Base-by-base conservation (phyloP, 768 basidiomycete species). In the Paxillus ammoniavirescens region DNA sequence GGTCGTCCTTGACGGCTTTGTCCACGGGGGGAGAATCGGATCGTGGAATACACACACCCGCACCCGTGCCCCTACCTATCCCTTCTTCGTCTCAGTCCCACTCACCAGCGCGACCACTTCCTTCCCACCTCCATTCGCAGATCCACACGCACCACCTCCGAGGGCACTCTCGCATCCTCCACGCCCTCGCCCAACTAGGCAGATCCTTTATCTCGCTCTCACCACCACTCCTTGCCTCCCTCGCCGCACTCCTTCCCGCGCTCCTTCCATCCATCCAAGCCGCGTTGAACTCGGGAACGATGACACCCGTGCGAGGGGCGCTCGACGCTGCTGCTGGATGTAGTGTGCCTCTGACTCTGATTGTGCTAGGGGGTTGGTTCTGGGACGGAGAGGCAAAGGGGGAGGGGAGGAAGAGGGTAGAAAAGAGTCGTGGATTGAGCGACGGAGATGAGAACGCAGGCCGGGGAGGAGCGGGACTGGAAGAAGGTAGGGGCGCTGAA, bases 311-410 rank as follows among this genome's bases (percentile, higher is more conserved):
- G 55, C 88, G 83, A 61, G 81, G 84, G 28, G 87, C 91, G 0
- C 69, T 94, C 46, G 76, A 73, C 2, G 72, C 75, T 12, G 84
- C 87, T 1, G 91, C 93, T 1, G 83, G 78, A 55, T 92, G 91
- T 55, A 86, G 87, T 9, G 87, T 98, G 55, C 96, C 95, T 0
- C 65, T 98, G 26, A 98, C 95, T 2, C 75, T 97, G 23, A 79
- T 98, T 52, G 93, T 97, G 6, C 84, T 98, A 41, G 95, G 95
- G 10, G 93, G 90, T 13, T 98, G 95, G 75, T 96, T 96, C 72
- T 88, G 84, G 67, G 74, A 73, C 0, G 73, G 77, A 10, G 52
- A 59, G 2, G 18, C 49, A 30, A 42, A 28, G 6, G 73, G 77
- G 13, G 52, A 59, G 2, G 18, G 49, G 30, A 42, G 35, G 13